Percentiles rank a stretch among this genome's conserved stretches.
These are phyloP conservation scores for Vitis cinerea DNA, from an alignment of 164 flowering plant species.

Conservation along the genomic window DNA sequence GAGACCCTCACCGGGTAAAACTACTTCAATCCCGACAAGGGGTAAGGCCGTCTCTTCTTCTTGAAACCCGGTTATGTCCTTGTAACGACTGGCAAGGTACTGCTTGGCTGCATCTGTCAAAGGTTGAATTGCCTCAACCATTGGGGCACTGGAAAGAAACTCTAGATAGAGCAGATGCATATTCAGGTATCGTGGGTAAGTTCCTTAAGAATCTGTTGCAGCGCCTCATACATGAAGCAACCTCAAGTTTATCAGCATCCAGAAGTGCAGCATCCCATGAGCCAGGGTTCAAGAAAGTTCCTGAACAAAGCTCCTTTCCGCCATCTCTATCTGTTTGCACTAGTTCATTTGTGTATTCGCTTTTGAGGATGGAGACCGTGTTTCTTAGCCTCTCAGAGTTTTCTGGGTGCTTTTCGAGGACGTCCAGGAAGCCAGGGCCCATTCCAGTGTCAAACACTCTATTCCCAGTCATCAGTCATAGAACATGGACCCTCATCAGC, in stretches of 20 bases:
- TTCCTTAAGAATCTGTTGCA: slow-evolving; percentile 72
- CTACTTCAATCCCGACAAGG: too few species aligned
- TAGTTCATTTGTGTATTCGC: too few species aligned
- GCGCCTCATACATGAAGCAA: slow-evolving; percentile 94
- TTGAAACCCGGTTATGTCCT: slow-evolving; percentile 67
- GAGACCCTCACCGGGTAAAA: too few species aligned
- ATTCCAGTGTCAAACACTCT: slow-evolving; percentile 76
- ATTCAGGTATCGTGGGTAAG: slow-evolving; percentile 83
- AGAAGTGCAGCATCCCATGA: too few species aligned
- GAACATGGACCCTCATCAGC: slow-evolving; percentile 62
- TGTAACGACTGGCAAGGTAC: slow-evolving; percentile 76
- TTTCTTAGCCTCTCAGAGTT: too few species aligned
- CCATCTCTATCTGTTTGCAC: too few species aligned
- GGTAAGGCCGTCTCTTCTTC: too few species aligned
- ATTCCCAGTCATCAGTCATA: slow-evolving; percentile 81
- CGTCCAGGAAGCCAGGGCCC: too few species aligned
- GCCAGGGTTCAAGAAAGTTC: too few species aligned
- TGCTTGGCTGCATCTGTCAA: slow-evolving; percentile 89
- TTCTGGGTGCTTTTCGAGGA: too few species aligned
- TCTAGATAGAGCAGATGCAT: slow-evolving; percentile 88
- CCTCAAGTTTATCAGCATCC: slow-evolving; percentile 38
- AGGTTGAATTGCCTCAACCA: slow-evolving; percentile 86
- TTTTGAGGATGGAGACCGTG: too few species aligned
- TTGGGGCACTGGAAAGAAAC: slow-evolving; percentile 85
- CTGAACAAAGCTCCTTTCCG: too few species aligned